phyloP scores from a whole-genome alignment of 2,329 filamentous ascomycete genomes.

The Talaromyces piceae region DNA sequence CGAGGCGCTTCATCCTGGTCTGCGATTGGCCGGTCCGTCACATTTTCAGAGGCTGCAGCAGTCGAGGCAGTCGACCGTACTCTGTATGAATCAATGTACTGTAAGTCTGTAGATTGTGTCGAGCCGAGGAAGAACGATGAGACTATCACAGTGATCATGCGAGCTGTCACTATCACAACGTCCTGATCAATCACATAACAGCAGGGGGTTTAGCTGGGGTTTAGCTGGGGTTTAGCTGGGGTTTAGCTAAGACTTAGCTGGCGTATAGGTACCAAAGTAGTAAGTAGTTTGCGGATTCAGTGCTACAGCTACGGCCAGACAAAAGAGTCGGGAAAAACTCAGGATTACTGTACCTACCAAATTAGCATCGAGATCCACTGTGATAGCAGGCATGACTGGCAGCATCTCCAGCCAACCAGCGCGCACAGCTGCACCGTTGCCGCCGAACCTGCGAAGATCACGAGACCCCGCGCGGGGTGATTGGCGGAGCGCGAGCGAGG shows the following conservation, averaged over 20 bases:
- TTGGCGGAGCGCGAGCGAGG: background rate
- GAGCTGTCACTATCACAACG: background rate
- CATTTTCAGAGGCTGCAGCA: background rate
- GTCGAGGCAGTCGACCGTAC: background rate
- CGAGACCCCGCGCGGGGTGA: background rate
- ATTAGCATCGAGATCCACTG: background rate
- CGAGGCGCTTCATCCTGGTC: conserved; percentile 5
- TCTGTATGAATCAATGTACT: too few species aligned
- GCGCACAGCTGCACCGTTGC: background rate
- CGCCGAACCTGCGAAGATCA: background rate
- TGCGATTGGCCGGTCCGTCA: conserved; percentile 3
- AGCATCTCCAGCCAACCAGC: background rate
- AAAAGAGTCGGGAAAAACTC: too few species aligned
- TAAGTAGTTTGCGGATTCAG: too few species aligned
- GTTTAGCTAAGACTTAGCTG: too few species aligned
- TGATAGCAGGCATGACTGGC: background rate
- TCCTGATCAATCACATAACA: background rate
- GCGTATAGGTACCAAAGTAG: too few species aligned
- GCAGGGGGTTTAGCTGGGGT: too few species aligned
- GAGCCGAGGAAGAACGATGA: too few species aligned
- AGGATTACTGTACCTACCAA: too few species aligned
- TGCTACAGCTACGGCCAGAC: too few species aligned
- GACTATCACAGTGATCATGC: background rate
- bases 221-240: too few species aligned
- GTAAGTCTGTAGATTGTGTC: too few species aligned